Evolutionary conservation across 2,329 filamentous ascomycete species (phyloP).

Genomic region (Xylariales sp.): DNA sequence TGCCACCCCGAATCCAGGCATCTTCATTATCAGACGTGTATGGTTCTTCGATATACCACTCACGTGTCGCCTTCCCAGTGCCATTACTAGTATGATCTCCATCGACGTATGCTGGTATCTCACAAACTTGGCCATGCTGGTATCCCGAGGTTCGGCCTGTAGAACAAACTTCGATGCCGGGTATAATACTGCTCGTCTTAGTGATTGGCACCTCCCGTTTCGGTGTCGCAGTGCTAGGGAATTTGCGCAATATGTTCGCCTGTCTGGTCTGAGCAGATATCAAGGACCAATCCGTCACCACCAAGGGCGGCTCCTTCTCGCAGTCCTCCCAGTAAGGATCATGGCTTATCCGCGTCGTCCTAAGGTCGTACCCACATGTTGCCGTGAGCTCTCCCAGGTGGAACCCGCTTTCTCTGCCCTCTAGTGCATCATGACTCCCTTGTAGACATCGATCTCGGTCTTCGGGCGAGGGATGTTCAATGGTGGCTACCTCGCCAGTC

Average conservation of each 20-base stretch:
- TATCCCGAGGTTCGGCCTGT: conserved; percentile 40
- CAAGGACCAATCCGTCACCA: conserved; percentile 41
- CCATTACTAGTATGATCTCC: conserved; percentile 29
- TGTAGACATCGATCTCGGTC: conserved; percentile 32
- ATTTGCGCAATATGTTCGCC: conserved; percentile 37
- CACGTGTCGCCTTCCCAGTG: conserved; percentile 36
- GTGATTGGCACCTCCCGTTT: conserved; percentile 28
- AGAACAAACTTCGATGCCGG: conserved; percentile 32
- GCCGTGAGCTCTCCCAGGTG: conserved; percentile 32
- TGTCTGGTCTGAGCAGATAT: conserved; percentile 29
- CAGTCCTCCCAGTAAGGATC: conserved; percentile 40
- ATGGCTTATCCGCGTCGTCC: conserved; percentile 38
- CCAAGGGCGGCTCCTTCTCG: conserved; percentile 33
- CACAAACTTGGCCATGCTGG: conserved; percentile 37
- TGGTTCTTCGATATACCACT: conserved; percentile 42
- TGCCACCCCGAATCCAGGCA: conserved; percentile 40
- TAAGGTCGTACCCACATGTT: conserved; percentile 36
- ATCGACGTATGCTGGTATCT: conserved; percentile 38
- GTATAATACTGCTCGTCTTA: conserved; percentile 25
- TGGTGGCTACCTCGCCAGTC: conserved; percentile 19
- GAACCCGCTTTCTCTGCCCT: conserved; percentile 21
- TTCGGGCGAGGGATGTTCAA: conserved; percentile 38
- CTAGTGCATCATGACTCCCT: conserved; percentile 33
- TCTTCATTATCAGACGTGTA: conserved; percentile 33
- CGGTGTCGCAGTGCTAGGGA: conserved; percentile 31